Conservation (phyloP, 108 stramenopile genomes). For the Cyclotella atomus region DNA sequence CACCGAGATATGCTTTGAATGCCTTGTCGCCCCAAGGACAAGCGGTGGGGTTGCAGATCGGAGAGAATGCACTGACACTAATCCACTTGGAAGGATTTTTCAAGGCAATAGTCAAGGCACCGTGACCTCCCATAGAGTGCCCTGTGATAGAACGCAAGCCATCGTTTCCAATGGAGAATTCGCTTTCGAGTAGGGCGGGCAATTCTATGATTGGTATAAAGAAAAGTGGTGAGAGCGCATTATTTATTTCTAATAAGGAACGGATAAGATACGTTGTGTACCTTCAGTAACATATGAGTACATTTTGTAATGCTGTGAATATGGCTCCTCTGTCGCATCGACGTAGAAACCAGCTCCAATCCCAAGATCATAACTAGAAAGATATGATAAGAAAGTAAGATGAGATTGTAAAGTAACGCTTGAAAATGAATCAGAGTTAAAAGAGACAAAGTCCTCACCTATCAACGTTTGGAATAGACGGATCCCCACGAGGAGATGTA, state of each 20-base stretch:
- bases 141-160: conserved; percentile 78
- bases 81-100: conserved; percentile 58
- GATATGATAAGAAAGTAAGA: background rate
- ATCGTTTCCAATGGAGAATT: conserved; percentile 57
- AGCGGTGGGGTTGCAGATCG: conserved; percentile 93
- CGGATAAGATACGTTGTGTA: background rate
- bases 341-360: conserved; percentile 98
- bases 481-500: conserved; percentile 93
- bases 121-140: conserved; percentile 95
- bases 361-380: conserved; percentile 88
- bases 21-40: conserved; percentile 98
- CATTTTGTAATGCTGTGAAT: conserved; percentile 91
- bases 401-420: background rate
- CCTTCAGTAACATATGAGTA: conserved; percentile 88
- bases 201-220: conserved; percentile 59
- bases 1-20: conserved; percentile 91
- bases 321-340: conserved; percentile 89
- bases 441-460: no score
- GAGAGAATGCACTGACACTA: conserved; percentile 92
- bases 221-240: background rate
- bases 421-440: no score
- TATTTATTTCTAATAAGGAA: no score
- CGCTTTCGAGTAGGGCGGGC: conserved; percentile 66
- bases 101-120: conserved; percentile 82
- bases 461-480: conserved; percentile 76